A percentile compares a stretch with the other conserved stretches of the same genome.
Evolutionary conservation across 1,139 yeast genomes (phyloP).

Genomic region (Zygotorulaspora mrakii): DNA sequence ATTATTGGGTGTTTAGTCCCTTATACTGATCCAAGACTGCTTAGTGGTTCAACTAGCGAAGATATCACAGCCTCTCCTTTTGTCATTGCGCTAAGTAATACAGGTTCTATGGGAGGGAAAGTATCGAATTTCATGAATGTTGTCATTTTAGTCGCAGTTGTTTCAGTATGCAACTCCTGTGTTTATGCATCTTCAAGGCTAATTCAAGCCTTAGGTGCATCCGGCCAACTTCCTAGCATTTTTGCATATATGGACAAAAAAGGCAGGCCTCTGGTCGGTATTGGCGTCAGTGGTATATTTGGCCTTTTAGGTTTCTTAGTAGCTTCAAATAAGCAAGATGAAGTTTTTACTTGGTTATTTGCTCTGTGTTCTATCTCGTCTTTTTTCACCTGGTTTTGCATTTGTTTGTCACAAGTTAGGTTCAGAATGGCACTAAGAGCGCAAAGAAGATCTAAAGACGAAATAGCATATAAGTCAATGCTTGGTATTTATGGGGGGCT

Average conservation of each 20-base stretch:
- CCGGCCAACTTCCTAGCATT: conserved; percentile 73
- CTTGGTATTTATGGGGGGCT: conserved; percentile 49
- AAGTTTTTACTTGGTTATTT: conserved; percentile 71
- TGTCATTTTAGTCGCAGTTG: conserved; percentile 64
- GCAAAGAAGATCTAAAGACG: conserved; percentile 51
- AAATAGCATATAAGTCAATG: conserved; percentile 47
- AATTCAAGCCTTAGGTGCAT: conserved; percentile 73
- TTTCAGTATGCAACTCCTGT: conserved; percentile 73
- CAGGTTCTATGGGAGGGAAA: conserved; percentile 44
- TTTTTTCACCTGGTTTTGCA: conserved; percentile 77
- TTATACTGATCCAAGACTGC: conserved; percentile 48
- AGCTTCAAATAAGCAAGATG: conserved; percentile 58
- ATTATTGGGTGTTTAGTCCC: conserved; percentile 65
- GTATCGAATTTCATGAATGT: conserved; percentile 69
- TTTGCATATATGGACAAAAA: conserved; percentile 56
- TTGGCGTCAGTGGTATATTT: conserved; percentile 67
- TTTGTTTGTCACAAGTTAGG: conserved; percentile 70
- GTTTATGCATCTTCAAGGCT: conserved; percentile 80
- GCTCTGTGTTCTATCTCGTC: conserved; percentile 83
- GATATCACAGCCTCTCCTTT: conserved; percentile 65
- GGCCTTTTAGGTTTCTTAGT: conserved; percentile 73
- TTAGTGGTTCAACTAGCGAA: conserved; percentile 44
- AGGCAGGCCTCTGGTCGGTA: conserved; percentile 63
- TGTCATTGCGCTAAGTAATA: conserved; percentile 60
- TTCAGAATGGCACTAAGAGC: conserved; percentile 68